Base-by-base conservation (phyloP, 352 stramenopile species). In the Phytopythium helicoides region DNA sequence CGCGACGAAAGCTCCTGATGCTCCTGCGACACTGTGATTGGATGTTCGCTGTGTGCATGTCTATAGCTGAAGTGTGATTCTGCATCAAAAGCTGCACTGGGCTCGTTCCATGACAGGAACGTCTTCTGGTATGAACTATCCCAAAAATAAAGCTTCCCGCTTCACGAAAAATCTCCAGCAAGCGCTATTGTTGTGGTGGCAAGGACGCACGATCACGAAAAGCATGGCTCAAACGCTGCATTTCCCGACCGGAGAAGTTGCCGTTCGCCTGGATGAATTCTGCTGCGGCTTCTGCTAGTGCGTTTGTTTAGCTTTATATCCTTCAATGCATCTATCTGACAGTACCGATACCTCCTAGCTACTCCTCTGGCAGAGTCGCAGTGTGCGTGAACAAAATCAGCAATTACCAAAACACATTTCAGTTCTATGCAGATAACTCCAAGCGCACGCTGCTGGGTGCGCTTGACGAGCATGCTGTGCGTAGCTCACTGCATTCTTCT, bases 371-470 rank as follows among this genome's bases (percentile, higher is more conserved):
- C 0, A 71, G 77, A 42, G 71, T 92, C 16, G 80, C 81, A 15
- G 80, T 73, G 21, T 89, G 80, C 46, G 65, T 77, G n/a, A 90
- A 80, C 65, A 84, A 76, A 47, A 75, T 90, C 34, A 92, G 73
- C 48, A 62, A 65, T 16, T 85, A 86, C 41, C 81, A 90, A 56
- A 54, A 66, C 12, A 66, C 59, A 26, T 84, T 80, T 46, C 75
- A 87, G 58, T 89, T 87, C 47, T 91, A 87, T 36, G 73, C 77
- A 58, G 73, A 89, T 54, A 86, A 86, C 44, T 52, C 57, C 14
- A 76, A 65, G 36, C 81, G 75, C 23, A 75, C 68, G 22, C 61
- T 89, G 22, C 56, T 91, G 9, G 71, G 61, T 25, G 86, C 71
- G 14, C 36, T 91, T n/a, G 76, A 89, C 47, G 73, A 91, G 40